Conservation (phyloP, 164 flowering plant species). For the Aristolochia fimbriata region DNA sequence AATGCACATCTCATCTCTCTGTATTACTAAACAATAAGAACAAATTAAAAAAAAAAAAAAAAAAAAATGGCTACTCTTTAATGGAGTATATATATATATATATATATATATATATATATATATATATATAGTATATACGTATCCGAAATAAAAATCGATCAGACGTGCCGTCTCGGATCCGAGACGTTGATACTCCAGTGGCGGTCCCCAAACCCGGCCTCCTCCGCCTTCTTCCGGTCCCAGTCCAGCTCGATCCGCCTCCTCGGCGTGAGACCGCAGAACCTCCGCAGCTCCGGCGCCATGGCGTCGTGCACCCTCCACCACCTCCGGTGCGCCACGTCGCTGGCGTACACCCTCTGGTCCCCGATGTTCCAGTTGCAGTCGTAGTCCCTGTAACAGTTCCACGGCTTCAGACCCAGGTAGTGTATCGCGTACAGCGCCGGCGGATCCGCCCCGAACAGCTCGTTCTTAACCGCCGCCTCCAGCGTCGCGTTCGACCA, state of each 20-base stretch:
- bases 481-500: constrained; percentile 67
- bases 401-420: constrained; percentile 92
- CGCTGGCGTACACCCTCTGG: constrained; percentile 77
- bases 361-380: constrained; percentile 73
- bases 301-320: constrained; percentile 76
- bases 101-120: too few species aligned
- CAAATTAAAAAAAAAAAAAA: too few species aligned
- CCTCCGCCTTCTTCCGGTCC: constrained; percentile 46
- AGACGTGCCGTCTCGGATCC: constrained; percentile 58
- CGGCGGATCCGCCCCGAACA: constrained; percentile 74
- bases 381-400: constrained; percentile 87
- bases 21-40: too few species aligned
- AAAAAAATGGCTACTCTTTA: too few species aligned
- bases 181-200: constrained; percentile 74
- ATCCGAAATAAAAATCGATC: background rate
- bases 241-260: constrained; percentile 54
- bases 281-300: constrained; percentile 44
- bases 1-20: too few species aligned
- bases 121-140: too few species aligned
- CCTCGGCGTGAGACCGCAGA: constrained; percentile 38
- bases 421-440: constrained; percentile 70
- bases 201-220: constrained; percentile 28
- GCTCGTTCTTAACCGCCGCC: constrained; percentile 48
- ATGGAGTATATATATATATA: too few species aligned
- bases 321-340: constrained; percentile 75